phyloP scores from a whole-genome alignment of 768 basidiomycete genomes.

The Jaapia argillacea region DNA sequence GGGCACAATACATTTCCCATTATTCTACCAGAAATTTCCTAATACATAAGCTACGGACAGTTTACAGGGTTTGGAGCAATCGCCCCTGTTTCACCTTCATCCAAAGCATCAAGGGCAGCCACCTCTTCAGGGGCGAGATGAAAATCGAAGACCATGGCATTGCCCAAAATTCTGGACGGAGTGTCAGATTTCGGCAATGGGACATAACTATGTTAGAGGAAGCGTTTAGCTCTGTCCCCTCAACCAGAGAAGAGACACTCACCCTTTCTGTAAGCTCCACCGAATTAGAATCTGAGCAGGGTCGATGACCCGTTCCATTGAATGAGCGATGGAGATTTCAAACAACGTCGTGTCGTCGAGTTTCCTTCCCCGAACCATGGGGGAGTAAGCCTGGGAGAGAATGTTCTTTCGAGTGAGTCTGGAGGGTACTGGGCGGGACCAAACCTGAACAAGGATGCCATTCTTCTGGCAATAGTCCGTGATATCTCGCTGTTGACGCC shows the following conservation, averaged over 20 bases:
- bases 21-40: too few species aligned
- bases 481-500: slow-evolving; percentile 74
- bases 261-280: slow-evolving; percentile 87
- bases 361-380: slow-evolving; percentile 16
- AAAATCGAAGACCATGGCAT: slow-evolving; percentile 70
- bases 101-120: slow-evolving; percentile 51
- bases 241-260: slow-evolving; percentile 13
- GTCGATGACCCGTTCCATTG: slow-evolving; percentile 44
- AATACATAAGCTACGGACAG: neutral
- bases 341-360: slow-evolving; percentile 13
- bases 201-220: slow-evolving; percentile 40
- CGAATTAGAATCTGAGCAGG: slow-evolving; percentile 77
- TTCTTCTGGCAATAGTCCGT: slow-evolving; percentile 48
- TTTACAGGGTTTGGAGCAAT: slow-evolving; percentile 82
- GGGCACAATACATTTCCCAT: too few species aligned
- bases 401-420: neutral
- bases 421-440: neutral
- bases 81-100: slow-evolving; percentile 63
- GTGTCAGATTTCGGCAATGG: slow-evolving; percentile 79
- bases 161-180: slow-evolving; percentile 59
- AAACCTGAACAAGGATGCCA: slow-evolving; percentile 22
- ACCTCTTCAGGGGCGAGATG: slow-evolving; percentile 59
- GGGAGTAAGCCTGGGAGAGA: slow-evolving; percentile 23
- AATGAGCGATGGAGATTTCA: slow-evolving; percentile 7
- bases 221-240: neutral